Evolutionary conservation across 2,329 filamentous ascomycete species (phyloP), one percentile per base, ranked within the genome.

Genomic region (Metarhizium brunneum): DNA sequence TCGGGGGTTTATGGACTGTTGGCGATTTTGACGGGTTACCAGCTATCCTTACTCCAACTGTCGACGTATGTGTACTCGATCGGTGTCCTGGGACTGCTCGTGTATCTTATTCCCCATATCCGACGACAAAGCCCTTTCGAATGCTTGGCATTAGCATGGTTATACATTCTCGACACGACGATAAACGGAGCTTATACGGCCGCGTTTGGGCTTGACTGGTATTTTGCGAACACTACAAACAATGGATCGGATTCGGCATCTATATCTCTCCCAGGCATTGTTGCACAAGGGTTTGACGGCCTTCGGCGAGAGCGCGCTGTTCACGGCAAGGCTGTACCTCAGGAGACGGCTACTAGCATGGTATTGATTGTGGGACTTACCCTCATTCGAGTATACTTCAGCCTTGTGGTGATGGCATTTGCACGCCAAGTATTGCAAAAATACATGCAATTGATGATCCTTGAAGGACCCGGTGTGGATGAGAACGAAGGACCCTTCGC

Each of bases 51-150:
- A 35, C 80, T 94, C 29, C 92, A 96, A 71, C 80, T 96, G 56
- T 88, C 87, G 56, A 94, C 95, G 79, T 96, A 96, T 77, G 79
- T 95, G 51, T 95, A 95, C 78, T 94, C 88, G 30, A 79, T 94
- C 58, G 64, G 82, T 59, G 81, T 88, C 32, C 83, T 96, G 60
- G 76, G 79, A 60, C 72, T 87, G 49, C 81, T 89, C 62, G 77
- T 82, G 53, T 81, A 84, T 64, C 84, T 95, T 50, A 81, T 88
- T 65, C 88, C 88, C 51, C 87, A 94, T 68, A 89, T 96, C 68
- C 86, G 88, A 60, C 81, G 83, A 64, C 87, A 90, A 65, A 85
- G 81, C 35, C 88, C 90, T 1, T 82, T 96, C 56, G 85, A 95
- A 66, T 88, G 85, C 63, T 78, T 96, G 30, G 82, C 84, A 2